Evolutionary conservation across 352 stramenopile genomes (phyloP).

Genomic region (Phytopythium helicoides): DNA sequence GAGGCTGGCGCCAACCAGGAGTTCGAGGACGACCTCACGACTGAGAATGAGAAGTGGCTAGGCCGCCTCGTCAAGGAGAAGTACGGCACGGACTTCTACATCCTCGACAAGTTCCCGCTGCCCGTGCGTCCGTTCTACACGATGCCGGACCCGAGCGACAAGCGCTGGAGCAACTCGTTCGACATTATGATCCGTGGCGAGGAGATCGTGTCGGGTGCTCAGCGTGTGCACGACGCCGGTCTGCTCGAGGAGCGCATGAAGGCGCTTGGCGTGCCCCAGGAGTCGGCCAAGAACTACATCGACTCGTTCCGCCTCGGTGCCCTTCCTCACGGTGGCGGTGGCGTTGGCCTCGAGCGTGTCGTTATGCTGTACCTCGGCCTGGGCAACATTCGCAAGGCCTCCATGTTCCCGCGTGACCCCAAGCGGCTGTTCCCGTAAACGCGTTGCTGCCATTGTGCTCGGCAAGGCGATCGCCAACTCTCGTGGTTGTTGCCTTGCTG

Average conservation of each 20-base stretch:
- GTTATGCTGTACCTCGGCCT: constrained; percentile 99
- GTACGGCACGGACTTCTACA: constrained; percentile 99
- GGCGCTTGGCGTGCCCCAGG: constrained; percentile 78
- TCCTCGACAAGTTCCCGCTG: constrained; percentile 99
- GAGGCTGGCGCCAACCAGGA: constrained; percentile 75
- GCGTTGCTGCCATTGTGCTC: neutral
- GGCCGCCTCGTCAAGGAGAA: constrained; percentile 95
- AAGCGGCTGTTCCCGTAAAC: constrained; percentile 70
- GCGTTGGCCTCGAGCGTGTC: constrained; percentile 98
- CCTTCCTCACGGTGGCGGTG: constrained; percentile 97
- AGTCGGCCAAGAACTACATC: constrained; percentile 95
- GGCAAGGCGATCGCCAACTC: neutral
- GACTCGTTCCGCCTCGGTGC: constrained; percentile 98
- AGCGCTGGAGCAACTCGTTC: constrained; percentile 96
- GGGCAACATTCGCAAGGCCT: constrained; percentile 98
- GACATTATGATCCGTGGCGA: constrained; percentile 99
- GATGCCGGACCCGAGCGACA: constrained; percentile 97
- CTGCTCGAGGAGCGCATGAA: constrained; percentile 93
- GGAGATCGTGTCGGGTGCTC: constrained; percentile 99
- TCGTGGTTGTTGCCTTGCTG: neutral
- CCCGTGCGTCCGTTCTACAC: constrained; percentile 99
- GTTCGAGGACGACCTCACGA: constrained; percentile 84
- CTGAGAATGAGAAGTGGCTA: constrained; percentile 98
- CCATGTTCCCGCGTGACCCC: constrained; percentile 98
- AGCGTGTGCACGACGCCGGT: constrained; percentile 97